A percentile compares a stretch with the other conserved stretches of the same genome.
These are phyloP conservation scores for Balamuthia mandrillaris DNA, from an alignment of 208 protist species.

Conservation along the genomic window DNA sequence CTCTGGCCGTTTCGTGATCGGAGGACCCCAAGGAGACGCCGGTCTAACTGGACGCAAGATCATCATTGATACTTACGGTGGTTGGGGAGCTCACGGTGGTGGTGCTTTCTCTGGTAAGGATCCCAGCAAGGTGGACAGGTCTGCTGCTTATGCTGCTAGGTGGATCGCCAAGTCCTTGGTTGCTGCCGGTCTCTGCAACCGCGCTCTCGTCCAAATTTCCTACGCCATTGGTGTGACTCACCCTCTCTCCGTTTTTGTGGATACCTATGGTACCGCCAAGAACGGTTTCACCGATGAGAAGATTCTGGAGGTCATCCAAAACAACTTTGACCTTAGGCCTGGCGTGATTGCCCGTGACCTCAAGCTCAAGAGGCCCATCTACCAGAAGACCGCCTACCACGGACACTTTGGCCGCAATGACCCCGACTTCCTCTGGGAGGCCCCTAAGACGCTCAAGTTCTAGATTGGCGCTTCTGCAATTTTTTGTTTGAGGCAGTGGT, in stretches of 20 bases:
- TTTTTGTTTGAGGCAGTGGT: too few species aligned
- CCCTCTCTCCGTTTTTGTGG: conserved; percentile 95
- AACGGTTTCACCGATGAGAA: conserved; percentile 68
- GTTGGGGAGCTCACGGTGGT: conserved; percentile 99
- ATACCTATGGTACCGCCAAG: conserved; percentile 95
- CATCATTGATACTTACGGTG: conserved; percentile 99
- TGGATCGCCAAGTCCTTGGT: conserved; percentile 99
- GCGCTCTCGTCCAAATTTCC: conserved; percentile 95
- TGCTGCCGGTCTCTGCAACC: conserved; percentile 83
- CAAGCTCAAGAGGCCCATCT: conserved; percentile 92
- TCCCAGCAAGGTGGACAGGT: conserved; percentile 99
- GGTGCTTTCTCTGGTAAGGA: conserved; percentile 99
- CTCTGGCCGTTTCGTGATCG: conserved; percentile 98
- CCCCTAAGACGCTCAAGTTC: conserved; percentile 88
- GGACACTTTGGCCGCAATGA: conserved; percentile 98
- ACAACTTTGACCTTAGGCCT: conserved; percentile 98
- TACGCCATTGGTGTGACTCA: conserved; percentile 98
- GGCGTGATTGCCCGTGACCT: conserved; percentile 95
- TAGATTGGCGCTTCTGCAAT: too few species aligned
- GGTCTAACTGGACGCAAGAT: conserved; percentile 99
- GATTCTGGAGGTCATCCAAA: conserved; percentile 87
- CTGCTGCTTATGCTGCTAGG: conserved; percentile 95
- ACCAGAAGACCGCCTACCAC: conserved; percentile 92
- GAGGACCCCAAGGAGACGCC: conserved; percentile 97
- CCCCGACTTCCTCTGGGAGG: conserved; percentile 97